Evolutionary conservation across 2,329 filamentous ascomycete species (phyloP), one percentile per base, ranked within the genome.

Genomic region (Aspergillus sergii): DNA sequence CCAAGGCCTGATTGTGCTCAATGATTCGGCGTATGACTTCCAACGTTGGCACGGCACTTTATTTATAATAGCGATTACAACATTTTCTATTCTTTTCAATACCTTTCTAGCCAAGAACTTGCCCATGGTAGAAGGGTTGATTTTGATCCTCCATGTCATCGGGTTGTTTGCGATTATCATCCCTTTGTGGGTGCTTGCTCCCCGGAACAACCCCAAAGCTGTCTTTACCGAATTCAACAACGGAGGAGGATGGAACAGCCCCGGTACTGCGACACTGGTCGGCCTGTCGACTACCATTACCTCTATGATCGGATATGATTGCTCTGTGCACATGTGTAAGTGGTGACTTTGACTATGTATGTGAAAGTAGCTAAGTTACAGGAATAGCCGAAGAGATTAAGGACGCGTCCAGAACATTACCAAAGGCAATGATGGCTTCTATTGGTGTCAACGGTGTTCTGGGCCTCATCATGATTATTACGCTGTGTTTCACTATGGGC

Each of bases 401-500:
- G 57, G 75, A 86, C 58, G 82, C 85, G 0, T 80, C 83, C 1
- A 72, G 79, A 1, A 81, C 81, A 0, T 79, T 88, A 0, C 85
- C 85, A 0, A 78, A 78, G 7, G 81, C 83, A 0, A 82, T 88
- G 63, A 79, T 87, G 46, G 74, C 78, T 2, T 80, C 80, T 3
- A 76, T 86, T 0, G 63, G 79, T 0, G 75, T 87, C 56, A 87
- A 87, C 61, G 84, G 82, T 4, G 68, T 79, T 0, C 73, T 86
- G 0, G 86, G 86, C 0, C 84, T 87, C 51, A 78, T 82, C n/a
- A 85, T 88, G 78, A 69, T 87, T n/a, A 77, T 87, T 16, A 83
- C 84, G 0, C 76, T 86, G 41, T 78, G 85, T 10, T 88, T 87
- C 66, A 85, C 82, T 30, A 76, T 88, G 19, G 80, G 80, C 2